Evolutionary conservation across 2,329 filamentous ascomycete species (phyloP).

Genomic region (Hirsutella thompsonii): DNA sequence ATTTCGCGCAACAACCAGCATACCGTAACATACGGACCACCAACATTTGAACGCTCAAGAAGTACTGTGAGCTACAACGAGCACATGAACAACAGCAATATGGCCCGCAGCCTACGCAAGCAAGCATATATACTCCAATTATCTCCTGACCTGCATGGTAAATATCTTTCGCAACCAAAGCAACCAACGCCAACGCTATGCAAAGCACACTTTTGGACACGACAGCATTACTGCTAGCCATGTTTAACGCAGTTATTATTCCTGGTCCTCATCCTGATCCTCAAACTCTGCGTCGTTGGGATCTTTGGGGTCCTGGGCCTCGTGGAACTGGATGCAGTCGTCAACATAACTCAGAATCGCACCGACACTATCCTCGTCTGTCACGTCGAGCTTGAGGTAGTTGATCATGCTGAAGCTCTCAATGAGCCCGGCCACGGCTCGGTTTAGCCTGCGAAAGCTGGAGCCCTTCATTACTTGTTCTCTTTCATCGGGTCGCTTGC

Average conservation of each 20-base stretch:
- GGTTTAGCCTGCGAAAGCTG: conserved; percentile 73
- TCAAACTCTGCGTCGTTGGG: conserved; percentile 46
- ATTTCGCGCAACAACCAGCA: too few species aligned
- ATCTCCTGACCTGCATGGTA: background rate
- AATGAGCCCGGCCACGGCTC: conserved; percentile 79
- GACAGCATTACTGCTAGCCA: background rate
- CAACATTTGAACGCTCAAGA: too few species aligned
- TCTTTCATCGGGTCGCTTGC: conserved; percentile 49
- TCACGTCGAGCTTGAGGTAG: conserved; percentile 78
- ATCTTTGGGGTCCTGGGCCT: conserved; percentile 84
- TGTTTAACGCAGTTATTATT: conserved; percentile 1
- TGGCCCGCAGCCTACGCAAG: too few species aligned
- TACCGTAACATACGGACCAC: too few species aligned
- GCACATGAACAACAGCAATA: too few species aligned
- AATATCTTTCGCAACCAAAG: background rate
- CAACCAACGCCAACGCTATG: conserved; percentile 31
- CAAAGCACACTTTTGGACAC: conserved; percentile 5
- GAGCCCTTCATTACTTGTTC: conserved; percentile 66
- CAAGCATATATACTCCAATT: background rate
- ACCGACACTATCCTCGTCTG: conserved; percentile 83
- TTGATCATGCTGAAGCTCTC: conserved; percentile 98
- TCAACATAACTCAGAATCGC: conserved; percentile 84
- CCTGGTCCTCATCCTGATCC: conserved; percentile 24
- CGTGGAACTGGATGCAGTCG: conserved; percentile 85
- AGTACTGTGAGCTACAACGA: too few species aligned